Percentiles rank a stretch among this genome's conserved stretches.
Evolutionary conservation across 2,329 filamentous ascomycete species (phyloP).

Genomic region (Pseudohalonectria lignicola): DNA sequence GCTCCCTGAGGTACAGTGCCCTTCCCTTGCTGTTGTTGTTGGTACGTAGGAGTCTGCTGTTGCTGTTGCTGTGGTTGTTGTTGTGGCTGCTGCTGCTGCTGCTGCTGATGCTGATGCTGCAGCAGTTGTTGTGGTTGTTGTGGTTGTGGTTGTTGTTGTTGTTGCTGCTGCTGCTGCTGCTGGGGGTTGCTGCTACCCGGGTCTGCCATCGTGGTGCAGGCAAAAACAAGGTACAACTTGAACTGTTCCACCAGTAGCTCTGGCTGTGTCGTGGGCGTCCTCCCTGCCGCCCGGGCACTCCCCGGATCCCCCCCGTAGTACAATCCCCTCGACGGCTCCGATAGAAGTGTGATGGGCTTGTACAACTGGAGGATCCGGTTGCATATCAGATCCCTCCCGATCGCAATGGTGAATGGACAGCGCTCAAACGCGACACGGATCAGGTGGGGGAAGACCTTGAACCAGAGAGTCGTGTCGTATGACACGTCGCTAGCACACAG

Average conservation of each 20-base stretch:
- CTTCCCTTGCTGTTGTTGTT: too few relatives aligned
- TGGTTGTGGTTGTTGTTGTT: too few relatives aligned
- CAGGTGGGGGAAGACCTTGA: slow-evolving; percentile 94
- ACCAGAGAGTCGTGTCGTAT: slow-evolving; percentile 92
- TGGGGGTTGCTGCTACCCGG: slow-evolving; percentile 43
- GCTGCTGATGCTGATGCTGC: neutral
- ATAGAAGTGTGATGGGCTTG: slow-evolving; percentile 66
- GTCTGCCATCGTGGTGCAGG: slow-evolving; percentile 87
- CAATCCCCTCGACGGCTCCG: slow-evolving; percentile 57
- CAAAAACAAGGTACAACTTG: slow-evolving; percentile 95
- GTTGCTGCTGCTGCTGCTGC: neutral
- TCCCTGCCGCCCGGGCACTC: slow-evolving; percentile 36
- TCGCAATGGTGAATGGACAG: slow-evolving; percentile 82
- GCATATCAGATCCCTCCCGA: slow-evolving; percentile 86
- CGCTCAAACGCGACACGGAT: slow-evolving; percentile 83
- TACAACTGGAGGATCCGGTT: slow-evolving; percentile 91
- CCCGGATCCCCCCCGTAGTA: slow-evolving; percentile 51
- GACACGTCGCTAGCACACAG: slow-evolving; percentile 91
- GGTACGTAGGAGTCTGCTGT: too few relatives aligned
- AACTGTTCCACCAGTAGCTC: slow-evolving; percentile 92
- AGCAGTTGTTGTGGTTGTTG: neutral
- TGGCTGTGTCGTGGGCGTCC: slow-evolving; percentile 60
- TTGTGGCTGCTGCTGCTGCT: neutral
- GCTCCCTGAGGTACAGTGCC: slow-evolving; percentile 24
- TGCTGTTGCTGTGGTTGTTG: too few relatives aligned